Evolutionary conservation across 2,329 filamentous ascomycete species (phyloP).

Genomic region (Trichothecium sympodiale): DNA sequence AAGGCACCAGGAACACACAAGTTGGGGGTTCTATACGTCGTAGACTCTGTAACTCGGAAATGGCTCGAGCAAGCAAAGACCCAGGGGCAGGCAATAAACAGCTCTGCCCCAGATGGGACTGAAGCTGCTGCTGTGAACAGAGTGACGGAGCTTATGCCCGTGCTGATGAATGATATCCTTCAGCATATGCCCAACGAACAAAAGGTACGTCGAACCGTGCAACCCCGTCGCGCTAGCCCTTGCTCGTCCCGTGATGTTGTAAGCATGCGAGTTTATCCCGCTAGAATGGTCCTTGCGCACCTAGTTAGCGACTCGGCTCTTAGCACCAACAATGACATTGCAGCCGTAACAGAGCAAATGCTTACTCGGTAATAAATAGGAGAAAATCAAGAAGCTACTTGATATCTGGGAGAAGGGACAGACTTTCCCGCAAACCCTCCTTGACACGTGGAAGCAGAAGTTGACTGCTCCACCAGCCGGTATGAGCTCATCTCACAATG

Average conservation of each 20-base stretch:
- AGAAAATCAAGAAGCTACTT: conserved; percentile 86
- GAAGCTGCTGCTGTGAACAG: conserved; percentile 91
- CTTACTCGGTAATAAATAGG: conserved; percentile 38
- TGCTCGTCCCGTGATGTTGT: too few species aligned
- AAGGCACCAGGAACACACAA: conserved; percentile 92
- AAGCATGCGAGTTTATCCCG: too few species aligned
- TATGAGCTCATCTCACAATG: conserved; percentile 36
- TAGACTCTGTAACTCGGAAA: conserved; percentile 98
- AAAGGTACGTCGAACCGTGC: conserved; percentile 59
- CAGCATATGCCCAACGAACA: conserved; percentile 82
- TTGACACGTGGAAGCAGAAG: conserved; percentile 74
- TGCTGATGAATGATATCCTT: conserved; percentile 91
- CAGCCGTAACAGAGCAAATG: too few species aligned
- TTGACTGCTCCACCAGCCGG: conserved; percentile 50
- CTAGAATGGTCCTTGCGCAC: too few species aligned
- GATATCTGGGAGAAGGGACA: conserved; percentile 97
- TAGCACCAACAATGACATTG: too few species aligned
- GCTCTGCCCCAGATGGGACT: conserved; percentile 76
- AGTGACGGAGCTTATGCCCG: conserved; percentile 89
- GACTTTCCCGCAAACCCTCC: conserved; percentile 75
- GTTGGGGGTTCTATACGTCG: conserved; percentile 96
- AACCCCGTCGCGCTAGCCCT: too few species aligned
- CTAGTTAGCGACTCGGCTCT: too few species aligned
- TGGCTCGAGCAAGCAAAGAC: conserved; percentile 94
- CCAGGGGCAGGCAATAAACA: conserved; percentile 70